Percentiles rank a stretch among this genome's conserved stretches.
Evolutionary conservation across 805 yeast genomes (phyloP).

Genomic region (Starmerella asiatica): DNA sequence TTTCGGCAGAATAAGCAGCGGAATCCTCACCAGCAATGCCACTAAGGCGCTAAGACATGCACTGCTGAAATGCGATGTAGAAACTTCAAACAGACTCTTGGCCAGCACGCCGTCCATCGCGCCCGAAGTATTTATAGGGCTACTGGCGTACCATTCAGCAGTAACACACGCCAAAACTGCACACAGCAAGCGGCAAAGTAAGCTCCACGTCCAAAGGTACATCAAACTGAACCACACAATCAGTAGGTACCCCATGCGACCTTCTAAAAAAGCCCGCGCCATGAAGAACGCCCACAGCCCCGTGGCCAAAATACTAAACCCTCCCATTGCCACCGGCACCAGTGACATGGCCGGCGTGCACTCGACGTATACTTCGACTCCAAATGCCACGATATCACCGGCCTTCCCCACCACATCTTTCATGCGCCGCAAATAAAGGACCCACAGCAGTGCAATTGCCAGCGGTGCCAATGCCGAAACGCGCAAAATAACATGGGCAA

Average conservation of each 20-base stretch:
- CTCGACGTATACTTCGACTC: conserved; percentile 27
- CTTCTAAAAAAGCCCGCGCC: conserved; percentile 25
- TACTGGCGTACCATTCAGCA: conserved; percentile 30
- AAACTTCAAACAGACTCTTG: conserved; percentile 17
- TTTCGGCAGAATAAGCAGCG: conserved; percentile 28
- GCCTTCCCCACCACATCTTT: conserved; percentile 16
- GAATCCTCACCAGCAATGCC: conserved; percentile 26
- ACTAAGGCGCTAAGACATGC: conserved; percentile 27
- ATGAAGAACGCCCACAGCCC: conserved; percentile 28
- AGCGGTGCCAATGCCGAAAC: conserved; percentile 15
- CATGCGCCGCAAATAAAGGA: conserved; percentile 15
- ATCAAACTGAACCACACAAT: conserved; percentile 25
- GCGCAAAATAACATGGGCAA: conserved; percentile 19
- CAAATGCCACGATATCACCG: conserved; percentile 26
- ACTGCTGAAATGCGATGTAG: conserved; percentile 28
- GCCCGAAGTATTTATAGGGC: conserved; percentile 17
- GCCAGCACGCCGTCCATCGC: conserved; percentile 4
- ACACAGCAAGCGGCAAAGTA: conserved; percentile 29
- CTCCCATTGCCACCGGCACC: conserved; percentile 24
- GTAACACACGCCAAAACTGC: conserved; percentile 28
- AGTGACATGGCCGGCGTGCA: conserved; percentile 23
- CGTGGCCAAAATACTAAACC: conserved; percentile 24
- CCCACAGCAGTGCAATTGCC: conserved; percentile 17
- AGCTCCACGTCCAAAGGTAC: conserved; percentile 34
- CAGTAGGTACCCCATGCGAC: conserved; percentile 17